Conservation (phyloP, 768 basidiomycete genomes). For the Panaeolus papilionaceus region DNA sequence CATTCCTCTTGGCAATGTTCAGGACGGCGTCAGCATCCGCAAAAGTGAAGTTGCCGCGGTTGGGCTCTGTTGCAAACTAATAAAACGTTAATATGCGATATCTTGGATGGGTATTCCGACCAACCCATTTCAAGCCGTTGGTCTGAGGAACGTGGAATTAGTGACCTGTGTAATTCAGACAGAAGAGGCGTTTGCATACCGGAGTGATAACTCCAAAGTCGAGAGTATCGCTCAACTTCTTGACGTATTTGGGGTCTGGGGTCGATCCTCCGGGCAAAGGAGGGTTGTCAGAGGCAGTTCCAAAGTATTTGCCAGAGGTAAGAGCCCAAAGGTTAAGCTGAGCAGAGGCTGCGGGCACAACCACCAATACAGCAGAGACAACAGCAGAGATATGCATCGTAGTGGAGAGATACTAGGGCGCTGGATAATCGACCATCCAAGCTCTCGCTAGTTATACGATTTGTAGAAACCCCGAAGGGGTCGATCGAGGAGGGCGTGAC, state of each 20-base stretch:
- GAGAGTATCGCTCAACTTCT: constrained; percentile 41
- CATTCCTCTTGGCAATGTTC: constrained; percentile 47
- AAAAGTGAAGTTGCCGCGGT: constrained; percentile 53
- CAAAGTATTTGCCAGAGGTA: constrained; percentile 55
- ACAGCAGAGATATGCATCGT: constrained; percentile 1
- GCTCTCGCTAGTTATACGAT: constrained; percentile 7
- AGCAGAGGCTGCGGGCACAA: constrained; percentile 37
- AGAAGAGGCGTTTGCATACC: constrained; percentile 26
- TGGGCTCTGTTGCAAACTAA: constrained; percentile 59
- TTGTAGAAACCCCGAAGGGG: constrained; percentile 3
- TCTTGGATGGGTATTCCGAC: constrained; percentile 3
- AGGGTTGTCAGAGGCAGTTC: constrained; percentile 53
- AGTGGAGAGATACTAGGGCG: not conserved
- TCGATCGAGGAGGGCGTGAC: not conserved
- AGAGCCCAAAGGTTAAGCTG: constrained; percentile 57
- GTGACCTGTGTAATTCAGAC: not conserved
- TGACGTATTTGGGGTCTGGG: constrained; percentile 43
- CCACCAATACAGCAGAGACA: constrained; percentile 12
- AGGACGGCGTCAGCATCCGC: constrained; percentile 49
- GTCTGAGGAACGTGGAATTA: constrained; percentile 24
- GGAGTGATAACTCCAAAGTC: constrained; percentile 54
- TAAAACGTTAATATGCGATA: not conserved
- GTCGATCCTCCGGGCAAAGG: constrained; percentile 36
- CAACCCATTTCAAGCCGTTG: constrained; percentile 63
- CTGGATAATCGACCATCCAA: not conserved